Evolutionary conservation across 345 rosid genomes (phyloP).

Genomic region (Eucalyptus globulus): DNA sequence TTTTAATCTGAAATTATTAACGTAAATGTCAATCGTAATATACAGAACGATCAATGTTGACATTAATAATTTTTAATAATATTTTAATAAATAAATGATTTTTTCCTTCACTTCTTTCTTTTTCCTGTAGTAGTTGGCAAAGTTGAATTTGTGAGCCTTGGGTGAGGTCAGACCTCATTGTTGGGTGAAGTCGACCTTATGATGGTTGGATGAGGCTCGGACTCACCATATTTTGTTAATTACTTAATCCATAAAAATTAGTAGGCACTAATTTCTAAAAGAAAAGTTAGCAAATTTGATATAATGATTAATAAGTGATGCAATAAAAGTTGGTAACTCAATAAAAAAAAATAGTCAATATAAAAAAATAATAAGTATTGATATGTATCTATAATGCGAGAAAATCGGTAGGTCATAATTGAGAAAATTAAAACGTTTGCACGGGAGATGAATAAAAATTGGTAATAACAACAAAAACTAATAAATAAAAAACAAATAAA

Average conservation of each 20-base stretch:
- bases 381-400: background rate
- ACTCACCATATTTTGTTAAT: background rate
- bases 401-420: background rate
- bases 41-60: fast-evolving
- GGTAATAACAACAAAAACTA: background rate
- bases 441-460: background rate
- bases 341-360: background rate
- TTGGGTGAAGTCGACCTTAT: no score
- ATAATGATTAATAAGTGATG: background rate
- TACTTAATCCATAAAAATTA: background rate
- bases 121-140: no score
- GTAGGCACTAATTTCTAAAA: background rate
- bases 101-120: background rate
- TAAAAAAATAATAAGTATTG: background rate
- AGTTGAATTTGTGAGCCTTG: background rate
- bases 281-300: background rate
- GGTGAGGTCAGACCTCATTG: fast-evolving
- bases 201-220: background rate
- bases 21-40: fast-evolving
- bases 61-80: no score
- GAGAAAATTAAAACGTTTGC: background rate
- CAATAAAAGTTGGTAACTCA: background rate
- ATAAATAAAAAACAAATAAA: background rate
- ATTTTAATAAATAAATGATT: no score
- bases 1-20: fast-evolving